Percentiles rank a stretch among this genome's conserved stretches.
These are phyloP conservation scores for Naganishia cerealis DNA, from an alignment of 1,284 basidiomycete species.

Conservation along the genomic window DNA sequence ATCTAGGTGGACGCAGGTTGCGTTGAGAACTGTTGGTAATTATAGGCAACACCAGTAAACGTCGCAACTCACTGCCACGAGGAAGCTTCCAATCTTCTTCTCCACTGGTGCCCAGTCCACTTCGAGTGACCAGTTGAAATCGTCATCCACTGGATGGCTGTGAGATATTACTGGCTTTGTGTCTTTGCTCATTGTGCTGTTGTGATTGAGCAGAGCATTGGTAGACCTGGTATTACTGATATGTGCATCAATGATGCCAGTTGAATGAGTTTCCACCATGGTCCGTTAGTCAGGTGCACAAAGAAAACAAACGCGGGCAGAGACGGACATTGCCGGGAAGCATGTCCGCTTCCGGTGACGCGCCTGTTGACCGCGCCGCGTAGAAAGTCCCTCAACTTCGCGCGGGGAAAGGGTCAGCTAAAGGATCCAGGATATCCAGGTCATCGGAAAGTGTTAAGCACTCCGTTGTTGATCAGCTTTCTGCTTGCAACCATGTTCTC, in stretches of 20 bases:
- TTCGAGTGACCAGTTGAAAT: conserved; percentile 22
- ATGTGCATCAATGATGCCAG: not conserved
- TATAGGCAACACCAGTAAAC: conserved; percentile 2
- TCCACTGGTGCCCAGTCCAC: conserved; percentile 24
- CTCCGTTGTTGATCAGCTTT: not conserved
- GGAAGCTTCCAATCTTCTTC: conserved; percentile 29
- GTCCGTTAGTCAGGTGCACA: not conserved
- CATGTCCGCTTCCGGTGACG: conserved; percentile 3
- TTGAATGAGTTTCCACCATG: conserved; percentile 18
- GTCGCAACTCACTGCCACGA: conserved; percentile 12
- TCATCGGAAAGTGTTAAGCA: not conserved
- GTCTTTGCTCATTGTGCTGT: conserved; percentile 16
- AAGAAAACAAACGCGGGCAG: conserved; percentile 13
- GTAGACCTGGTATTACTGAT: too few species aligned
- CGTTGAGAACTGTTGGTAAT: not conserved
- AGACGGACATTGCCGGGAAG: not conserved
- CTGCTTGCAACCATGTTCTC: conserved; percentile 16
- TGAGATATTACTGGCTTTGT: conserved; percentile 18
- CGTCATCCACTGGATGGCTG: conserved; percentile 24
- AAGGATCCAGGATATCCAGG: not conserved
- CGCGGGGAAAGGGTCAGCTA: not conserved
- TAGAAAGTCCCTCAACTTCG: not conserved
- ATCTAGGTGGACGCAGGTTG: conserved; percentile 38
- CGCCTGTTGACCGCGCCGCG: not conserved
- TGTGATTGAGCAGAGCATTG: not conserved